Conservation (phyloP, 768 basidiomycete genomes). For the Tricholoma hemisulphureum region DNA sequence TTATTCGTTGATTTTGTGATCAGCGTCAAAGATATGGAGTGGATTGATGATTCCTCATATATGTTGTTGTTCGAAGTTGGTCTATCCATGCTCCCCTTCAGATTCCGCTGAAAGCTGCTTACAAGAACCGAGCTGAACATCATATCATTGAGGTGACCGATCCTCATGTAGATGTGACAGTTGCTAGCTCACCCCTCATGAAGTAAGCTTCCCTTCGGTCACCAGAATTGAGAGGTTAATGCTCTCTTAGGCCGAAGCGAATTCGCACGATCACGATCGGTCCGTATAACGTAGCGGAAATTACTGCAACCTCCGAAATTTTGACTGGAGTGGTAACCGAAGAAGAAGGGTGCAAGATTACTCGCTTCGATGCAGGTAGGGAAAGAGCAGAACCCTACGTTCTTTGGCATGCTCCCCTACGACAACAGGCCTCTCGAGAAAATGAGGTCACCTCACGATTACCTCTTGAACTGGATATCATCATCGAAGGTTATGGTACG, state of each 20-base stretch:
- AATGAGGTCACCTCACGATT: slow-evolving; percentile 39
- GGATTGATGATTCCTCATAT: slow-evolving; percentile 40
- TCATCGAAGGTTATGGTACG: slow-evolving; percentile 69
- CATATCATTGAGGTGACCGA: slow-evolving; percentile 35
- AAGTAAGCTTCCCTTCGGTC: slow-evolving; percentile 4
- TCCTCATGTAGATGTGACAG: slow-evolving; percentile 17
- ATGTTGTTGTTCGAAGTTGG: slow-evolving; percentile 40
- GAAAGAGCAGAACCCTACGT: slow-evolving; percentile 3
- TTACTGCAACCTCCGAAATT: slow-evolving; percentile 21
- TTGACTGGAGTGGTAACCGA: slow-evolving; percentile 14
- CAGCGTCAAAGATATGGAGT: slow-evolving; percentile 32
- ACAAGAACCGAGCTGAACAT: slow-evolving; percentile 40
- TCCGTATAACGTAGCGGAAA: slow-evolving; percentile 18
- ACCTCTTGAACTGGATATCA: slow-evolving; percentile 54
- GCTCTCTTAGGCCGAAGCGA: slow-evolving; percentile 9
- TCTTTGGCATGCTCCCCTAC: slow-evolving; percentile 28
- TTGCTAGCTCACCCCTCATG: slow-evolving; percentile 4
- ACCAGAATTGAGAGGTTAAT: background rate
- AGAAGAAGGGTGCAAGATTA: slow-evolving; percentile 14
- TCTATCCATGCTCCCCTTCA: background rate
- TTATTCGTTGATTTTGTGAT: slow-evolving; percentile 27
- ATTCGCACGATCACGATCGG: slow-evolving; percentile 18
- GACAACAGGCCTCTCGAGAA: background rate
- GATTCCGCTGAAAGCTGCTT: background rate
- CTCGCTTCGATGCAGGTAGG: slow-evolving; percentile 4